Percentiles rank a stretch among this genome's conserved stretches.
phyloP scores from a whole-genome alignment of 2,329 filamentous ascomycete species.

The Dactylellina drechsleri region DNA sequence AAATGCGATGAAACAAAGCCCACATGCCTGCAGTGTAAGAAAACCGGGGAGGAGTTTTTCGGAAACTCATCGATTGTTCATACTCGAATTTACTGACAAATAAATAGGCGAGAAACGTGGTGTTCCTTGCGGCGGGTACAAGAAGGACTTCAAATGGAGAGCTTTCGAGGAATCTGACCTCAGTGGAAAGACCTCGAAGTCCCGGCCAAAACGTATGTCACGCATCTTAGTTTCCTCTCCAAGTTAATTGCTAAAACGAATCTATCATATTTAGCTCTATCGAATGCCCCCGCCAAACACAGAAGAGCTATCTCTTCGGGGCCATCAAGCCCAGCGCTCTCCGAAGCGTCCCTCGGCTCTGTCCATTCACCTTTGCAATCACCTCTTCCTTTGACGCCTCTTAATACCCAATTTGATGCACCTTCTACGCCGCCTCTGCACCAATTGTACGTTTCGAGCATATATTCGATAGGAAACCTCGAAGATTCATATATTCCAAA shows the following conservation, averaged over 20 bases:
- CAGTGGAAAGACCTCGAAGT: slow-evolving; percentile 62
- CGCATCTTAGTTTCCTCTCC: background rate
- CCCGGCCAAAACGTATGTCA: slow-evolving; percentile 58
- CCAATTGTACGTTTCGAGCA: slow-evolving; percentile 40
- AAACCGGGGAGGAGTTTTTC: background rate
- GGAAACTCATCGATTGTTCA: background rate
- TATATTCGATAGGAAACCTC: slow-evolving; percentile 42
- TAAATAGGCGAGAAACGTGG: slow-evolving; percentile 66
- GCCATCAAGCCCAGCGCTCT: slow-evolving; percentile 42
- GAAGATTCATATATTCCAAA: slow-evolving; percentile 46
- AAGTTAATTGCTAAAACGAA: slow-evolving; percentile 18
- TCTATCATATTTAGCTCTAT: slow-evolving; percentile 21
- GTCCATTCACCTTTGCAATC: slow-evolving; percentile 48
- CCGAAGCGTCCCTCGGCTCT: slow-evolving; percentile 43
- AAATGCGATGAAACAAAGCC: slow-evolving; percentile 80
- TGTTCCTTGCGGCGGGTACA: slow-evolving; percentile 76
- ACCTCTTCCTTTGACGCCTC: slow-evolving; percentile 41
- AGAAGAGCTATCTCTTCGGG: slow-evolving; percentile 39
- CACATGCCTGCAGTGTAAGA: slow-evolving; percentile 71
- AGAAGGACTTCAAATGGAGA: slow-evolving; percentile 80
- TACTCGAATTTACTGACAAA: slow-evolving; percentile 1
- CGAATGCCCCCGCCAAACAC: slow-evolving; percentile 26
- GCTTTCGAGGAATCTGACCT: slow-evolving; percentile 74
- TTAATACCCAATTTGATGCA: slow-evolving; percentile 47
- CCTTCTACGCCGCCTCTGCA: slow-evolving; percentile 47